Base-by-base conservation (phyloP, 208 protist species). In the Crithidia sp. region DNA sequence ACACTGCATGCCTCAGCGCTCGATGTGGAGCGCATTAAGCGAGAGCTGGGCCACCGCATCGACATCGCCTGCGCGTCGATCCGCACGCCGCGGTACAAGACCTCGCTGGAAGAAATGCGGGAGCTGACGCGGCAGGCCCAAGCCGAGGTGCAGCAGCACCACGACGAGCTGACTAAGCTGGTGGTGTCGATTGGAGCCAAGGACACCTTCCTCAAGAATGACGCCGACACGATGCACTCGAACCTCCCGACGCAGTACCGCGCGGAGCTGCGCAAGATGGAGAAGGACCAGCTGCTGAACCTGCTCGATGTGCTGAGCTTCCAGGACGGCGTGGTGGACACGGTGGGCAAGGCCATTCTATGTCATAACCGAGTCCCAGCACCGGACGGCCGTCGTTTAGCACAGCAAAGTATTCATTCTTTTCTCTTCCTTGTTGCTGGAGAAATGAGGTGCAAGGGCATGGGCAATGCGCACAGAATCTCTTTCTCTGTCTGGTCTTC, bases 311-410 rank as follows among this genome's bases (percentile, higher is more conserved):
- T 96, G 53, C 79, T 96, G 0, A 92, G 85, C 58, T 96, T 93
- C 47, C 83, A 94, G 59, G 87, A 93, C 13, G 78, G 82, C 3
- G 89, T 93, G 41, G 82, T 94, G 39, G 86, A 92, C 43, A 92
- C 84, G 4, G 82, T 94, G 0, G 91, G 91, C 55, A 91, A 92
- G 77, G 85, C 88, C 0, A 82, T 96, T 96, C n/a, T 93, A 89
- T 63, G 83, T 91, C 12, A 71, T 92, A 19, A 75, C 84, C 8
- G 83, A 88, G 49, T 53, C 68, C 7, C 76, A 87, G 17, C 74
- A 91, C 71, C 78, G 76, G 55, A 90, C 83, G 7, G 82, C 77
- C 62, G 89, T 93, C 37, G 82, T 93, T 50, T 92, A 67, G 14
- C 45, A 28, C 28, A 28, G 28, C 28, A 28, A 1, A 28, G 28